phyloP scores from a whole-genome alignment of 345 rosid species.

The Sonneratia alba region DNA sequence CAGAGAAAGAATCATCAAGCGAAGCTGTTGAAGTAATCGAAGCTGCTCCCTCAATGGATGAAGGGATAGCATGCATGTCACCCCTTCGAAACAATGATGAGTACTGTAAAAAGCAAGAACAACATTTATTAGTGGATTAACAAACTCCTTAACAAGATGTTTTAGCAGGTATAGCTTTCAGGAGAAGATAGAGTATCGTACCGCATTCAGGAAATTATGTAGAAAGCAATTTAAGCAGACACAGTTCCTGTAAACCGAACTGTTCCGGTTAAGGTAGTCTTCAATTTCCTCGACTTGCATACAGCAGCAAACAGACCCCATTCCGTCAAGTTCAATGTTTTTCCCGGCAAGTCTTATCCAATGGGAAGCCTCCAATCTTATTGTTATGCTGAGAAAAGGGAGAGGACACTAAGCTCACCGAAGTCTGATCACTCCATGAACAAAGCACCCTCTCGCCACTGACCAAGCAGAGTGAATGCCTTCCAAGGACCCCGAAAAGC shows the following conservation, averaged over 20 bases:
- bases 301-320: conserved; percentile 93
- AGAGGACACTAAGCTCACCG: conserved; percentile 56
- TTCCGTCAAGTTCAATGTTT: conserved; percentile 14
- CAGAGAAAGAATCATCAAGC: conserved; percentile 74
- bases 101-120: conserved; percentile 35
- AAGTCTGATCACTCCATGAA: conserved; percentile 36
- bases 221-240: conserved; percentile 66
- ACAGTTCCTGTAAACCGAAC: conserved; percentile 70
- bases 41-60: conserved; percentile 64
- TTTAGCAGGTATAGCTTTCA: background rate
- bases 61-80: conserved; percentile 61
- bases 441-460: conserved; percentile 46
- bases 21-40: conserved; percentile 57
- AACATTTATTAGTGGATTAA: background rate
- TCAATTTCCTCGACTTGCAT: conserved; percentile 53
- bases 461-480: background rate
- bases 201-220: conserved; percentile 64
- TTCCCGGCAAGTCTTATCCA: background rate
- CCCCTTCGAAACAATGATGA: conserved; percentile 62
- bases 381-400: conserved; percentile 11
- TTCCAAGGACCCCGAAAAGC: background rate
- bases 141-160: background rate
- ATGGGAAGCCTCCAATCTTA: background rate
- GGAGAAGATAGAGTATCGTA: conserved; percentile 17
- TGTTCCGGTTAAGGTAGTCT: conserved; percentile 68